Evolutionary conservation across 1,139 yeast genomes (phyloP), one percentile per base, ranked within the genome.

Genomic region (Suhomyces maxii): DNA sequence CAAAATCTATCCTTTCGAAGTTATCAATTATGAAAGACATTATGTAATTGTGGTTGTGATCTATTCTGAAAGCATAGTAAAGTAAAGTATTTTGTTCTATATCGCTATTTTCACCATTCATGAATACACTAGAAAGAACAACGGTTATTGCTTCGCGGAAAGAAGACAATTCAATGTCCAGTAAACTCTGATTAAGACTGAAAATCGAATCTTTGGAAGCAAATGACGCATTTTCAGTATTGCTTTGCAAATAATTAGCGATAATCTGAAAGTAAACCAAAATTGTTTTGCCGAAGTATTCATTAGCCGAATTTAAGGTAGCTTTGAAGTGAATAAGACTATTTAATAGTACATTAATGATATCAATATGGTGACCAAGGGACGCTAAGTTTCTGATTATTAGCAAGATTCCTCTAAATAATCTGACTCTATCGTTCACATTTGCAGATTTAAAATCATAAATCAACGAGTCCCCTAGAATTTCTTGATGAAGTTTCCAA

Each of bases 241-340:
- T 18, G 23, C 6, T 18, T 18, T 9, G 31, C 9, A 7, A 28
- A 28, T 28, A 46, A 38, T 55, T 55, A 3, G 57, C 56, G 34
- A 55, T 33, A 3, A 53, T 40, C 37, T 55, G 53, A 14, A 48
- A 35, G 33, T 48, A 54, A 7, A 49, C 50, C 8, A 40, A 30
- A n/a, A 48, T 13, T 1, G 55, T 49, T 38, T 46, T 51, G 7
- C 40, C 49, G 33, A 42, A 49, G 28, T 47, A 49, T 7, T 41
- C 41, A 23, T 44, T 39, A n/a, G 25, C 30, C 5, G 12, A 26
- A 1, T 48, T 41, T 10, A 40, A 32, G 10, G 36, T 33, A 7
- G 8, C 10, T 14, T 34, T 13, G 36, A 48, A 50, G 9, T 34
- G 31, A n/a, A 14, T 31, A 8, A 34, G 32, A 30, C 45, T 48